Evolutionary conservation across 164 flowering plant genomes (phyloP).

Genomic region (Liriodendron chinense): DNA sequence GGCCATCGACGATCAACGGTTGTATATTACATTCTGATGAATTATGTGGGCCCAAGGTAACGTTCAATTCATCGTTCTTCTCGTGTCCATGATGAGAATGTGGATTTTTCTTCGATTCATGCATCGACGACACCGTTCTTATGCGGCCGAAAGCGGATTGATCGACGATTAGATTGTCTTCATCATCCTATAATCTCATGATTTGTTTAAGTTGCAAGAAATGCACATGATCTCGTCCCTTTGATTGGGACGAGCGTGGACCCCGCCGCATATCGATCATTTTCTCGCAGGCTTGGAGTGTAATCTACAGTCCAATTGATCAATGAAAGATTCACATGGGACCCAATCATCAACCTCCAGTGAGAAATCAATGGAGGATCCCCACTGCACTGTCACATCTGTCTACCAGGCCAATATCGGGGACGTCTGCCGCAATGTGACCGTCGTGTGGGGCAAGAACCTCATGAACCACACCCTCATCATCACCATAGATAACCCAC

Average conservation of each 20-base stretch:
- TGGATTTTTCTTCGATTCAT: too few relatives aligned
- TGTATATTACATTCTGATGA: neutral
- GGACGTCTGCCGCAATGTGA: conserved; percentile 25
- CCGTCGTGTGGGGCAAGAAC: conserved; percentile 49
- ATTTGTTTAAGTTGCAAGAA: neutral
- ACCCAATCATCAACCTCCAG: neutral
- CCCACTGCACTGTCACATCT: conserved; percentile 34
- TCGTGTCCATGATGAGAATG: too few relatives aligned
- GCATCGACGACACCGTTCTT: too few relatives aligned
- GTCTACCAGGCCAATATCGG: conserved; percentile 41
- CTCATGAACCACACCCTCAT: conserved; percentile 33
- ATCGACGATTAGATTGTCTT: too few relatives aligned
- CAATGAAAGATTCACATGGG: neutral
- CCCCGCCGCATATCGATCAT: too few relatives aligned
- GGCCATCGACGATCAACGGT: neutral
- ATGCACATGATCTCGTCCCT: too few relatives aligned
- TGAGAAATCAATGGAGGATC: conserved; percentile 22
- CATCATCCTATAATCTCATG: neutral
- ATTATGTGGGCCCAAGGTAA: neutral
- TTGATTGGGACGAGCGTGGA: too few relatives aligned
- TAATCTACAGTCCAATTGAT: neutral
- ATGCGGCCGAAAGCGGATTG: too few relatives aligned
- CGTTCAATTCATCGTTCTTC: too few relatives aligned
- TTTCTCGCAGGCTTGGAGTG: neutral
- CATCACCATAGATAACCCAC: conserved; percentile 34